A percentile compares a stretch with the other conserved stretches of the same genome.
These are phyloP conservation scores for Bruguiera hainesii DNA, from an alignment of 441 rosid species.

Conservation along the genomic window DNA sequence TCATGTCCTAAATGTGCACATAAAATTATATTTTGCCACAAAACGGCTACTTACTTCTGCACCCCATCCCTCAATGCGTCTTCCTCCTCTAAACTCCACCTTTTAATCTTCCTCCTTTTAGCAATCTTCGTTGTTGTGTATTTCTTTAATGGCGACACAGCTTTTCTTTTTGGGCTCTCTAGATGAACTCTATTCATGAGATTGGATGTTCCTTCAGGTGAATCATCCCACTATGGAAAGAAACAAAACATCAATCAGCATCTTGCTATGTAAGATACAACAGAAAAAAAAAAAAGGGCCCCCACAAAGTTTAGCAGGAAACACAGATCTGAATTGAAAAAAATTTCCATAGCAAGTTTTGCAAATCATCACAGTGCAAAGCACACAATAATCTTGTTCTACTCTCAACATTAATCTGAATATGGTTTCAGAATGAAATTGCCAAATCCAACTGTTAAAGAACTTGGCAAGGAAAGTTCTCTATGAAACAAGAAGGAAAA, in stretches of 20 bases:
- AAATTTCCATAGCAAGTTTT: background rate
- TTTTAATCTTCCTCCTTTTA: conserved; percentile 33
- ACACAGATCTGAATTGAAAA: background rate
- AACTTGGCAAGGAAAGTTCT: too few relatives aligned
- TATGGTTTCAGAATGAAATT: background rate
- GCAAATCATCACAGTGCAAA: background rate
- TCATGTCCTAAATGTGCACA: background rate
- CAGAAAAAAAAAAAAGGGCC: background rate
- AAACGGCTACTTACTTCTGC: conserved; percentile 25
- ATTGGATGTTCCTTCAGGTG: conserved; percentile 25
- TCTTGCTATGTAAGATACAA: background rate
- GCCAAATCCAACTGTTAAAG: background rate
- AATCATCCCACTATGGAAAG: conserved; percentile 39
- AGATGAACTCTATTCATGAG: conserved; percentile 18
- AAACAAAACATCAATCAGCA: background rate
- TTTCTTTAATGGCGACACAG: conserved; percentile 40
- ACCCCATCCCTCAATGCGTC: conserved; percentile 44
- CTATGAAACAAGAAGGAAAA: too few relatives aligned
- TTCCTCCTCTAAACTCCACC: conserved; percentile 55
- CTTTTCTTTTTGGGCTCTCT: conserved; percentile 28
- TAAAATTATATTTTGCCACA: background rate
- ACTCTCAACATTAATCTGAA: background rate
- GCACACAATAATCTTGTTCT: background rate
- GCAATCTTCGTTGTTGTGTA: conserved; percentile 14
- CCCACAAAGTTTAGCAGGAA: background rate